Evolutionary conservation across 768 basidiomycete species (phyloP), one percentile per base, ranked within the genome.

Genomic region (Suillus spraguei): DNA sequence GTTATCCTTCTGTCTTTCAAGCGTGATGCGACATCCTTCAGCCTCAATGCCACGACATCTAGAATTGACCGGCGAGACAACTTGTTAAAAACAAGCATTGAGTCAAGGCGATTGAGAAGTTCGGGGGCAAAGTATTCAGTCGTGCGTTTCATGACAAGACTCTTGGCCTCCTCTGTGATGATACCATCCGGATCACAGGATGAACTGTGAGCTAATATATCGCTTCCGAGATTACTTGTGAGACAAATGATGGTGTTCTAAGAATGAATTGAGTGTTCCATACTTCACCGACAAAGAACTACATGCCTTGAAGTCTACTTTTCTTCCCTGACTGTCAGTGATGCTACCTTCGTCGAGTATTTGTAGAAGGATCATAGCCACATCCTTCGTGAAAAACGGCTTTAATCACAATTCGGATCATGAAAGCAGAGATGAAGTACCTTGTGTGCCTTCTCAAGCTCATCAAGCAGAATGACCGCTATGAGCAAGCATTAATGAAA

Each of bases 161-260:
- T 70, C 60, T 82, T 83, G 20, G 93, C 89, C 58, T 82, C 79
- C 0, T 80, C 71, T 0, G 85, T 89, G 33, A 95, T 84, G 3
- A 83, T 72, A 5, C 93, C 93, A n/a, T 86, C 76, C 24, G 73
- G 76, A 62, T 87, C 81, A 56, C 84, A 87, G 2, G 92, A 85
- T 1, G 85, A 80, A 5, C 83, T 74, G 65, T 89, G 85, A 1
- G 89, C 90, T 28, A 96, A 85, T 61, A 93, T 87, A 70, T 92
- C 86, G 60, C 87, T 87, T 8, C 91, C 95, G 32, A 97, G 84
- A 68, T 97, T 97, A 69, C 91, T 92, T 2, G 95, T 96, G 35
- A 95, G 77, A 72, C 92, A 94, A 70, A 97, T 89, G 70, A 96
- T 95, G 1, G 95, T 95, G 74, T 96, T 97, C 87, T 88, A 60